Base-by-base conservation (phyloP, 768 basidiomycete genomes). In the Brasilioporus rufonigricans region DNA sequence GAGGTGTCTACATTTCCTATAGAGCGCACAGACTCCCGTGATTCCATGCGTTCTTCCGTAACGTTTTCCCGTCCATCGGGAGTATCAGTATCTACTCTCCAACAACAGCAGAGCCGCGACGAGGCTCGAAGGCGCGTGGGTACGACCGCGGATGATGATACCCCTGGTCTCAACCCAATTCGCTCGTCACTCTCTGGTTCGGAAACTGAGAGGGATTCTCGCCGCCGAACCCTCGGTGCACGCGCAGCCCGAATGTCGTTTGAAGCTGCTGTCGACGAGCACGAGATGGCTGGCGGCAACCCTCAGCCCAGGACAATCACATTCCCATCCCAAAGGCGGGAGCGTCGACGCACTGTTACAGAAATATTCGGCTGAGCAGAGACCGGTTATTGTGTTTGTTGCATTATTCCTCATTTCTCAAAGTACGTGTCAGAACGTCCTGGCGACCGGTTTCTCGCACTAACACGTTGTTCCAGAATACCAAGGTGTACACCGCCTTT, bases 61-160 rank as follows among this genome's bases (percentile, higher is more conserved):
- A 85, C 84, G 4, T 87, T 89, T 65, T 88, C 87, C 6, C 80
- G 83, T 2, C 83, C 87, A 0, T 74, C 80, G 24, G 77, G 77
- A 7, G 76, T 78, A 38, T 80, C 82, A 3, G 74, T 85, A 11
- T 77, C 77, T 27, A 74, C 83, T 39, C 69, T 89, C 26, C 80
- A 84, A 57, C 77, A 80, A 63, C 83, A 82, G 53, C 74, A 79
- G 56, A 70, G 50, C 26, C 70, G 76, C 9, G 66, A 75, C 52
- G 65, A 66, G 29, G 74, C 70, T 49, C 65, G 70, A 33, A 66
- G 69, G 64, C 65, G 77, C 65, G 55, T 70, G 65, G 52, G 53
- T 67, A 61, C 44, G 61, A 57, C 65, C 31, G 36, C 63, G 16
- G 62, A 69, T 47, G 61, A 65, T 47, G 66, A 72, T 19, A 51